Percentiles rank a stretch among this genome's conserved stretches.
Evolutionary conservation across 805 yeast species (phyloP).

Genomic region (Candida maltosa): DNA sequence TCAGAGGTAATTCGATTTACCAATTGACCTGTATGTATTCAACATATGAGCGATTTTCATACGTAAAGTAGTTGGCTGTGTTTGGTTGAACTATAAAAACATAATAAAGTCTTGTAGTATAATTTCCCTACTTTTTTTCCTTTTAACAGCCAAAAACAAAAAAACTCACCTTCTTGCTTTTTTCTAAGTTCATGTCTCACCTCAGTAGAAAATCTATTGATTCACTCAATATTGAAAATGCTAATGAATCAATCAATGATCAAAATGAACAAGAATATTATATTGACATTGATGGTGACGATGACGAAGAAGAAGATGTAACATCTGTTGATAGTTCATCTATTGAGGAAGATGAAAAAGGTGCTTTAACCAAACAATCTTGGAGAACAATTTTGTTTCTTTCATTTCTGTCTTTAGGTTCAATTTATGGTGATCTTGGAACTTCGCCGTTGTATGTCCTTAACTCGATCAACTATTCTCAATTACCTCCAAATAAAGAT

Average conservation of each 20-base stretch:
- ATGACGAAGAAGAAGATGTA: constrained; percentile 4
- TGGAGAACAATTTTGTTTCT: constrained; percentile 22
- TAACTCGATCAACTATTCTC: constrained; percentile 27
- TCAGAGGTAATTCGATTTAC: too few species aligned
- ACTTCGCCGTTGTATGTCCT: constrained; percentile 57
- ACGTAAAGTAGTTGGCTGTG: too few species aligned
- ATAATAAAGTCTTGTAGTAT: too few species aligned
- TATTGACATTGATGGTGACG: not conserved
- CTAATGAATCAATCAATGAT: constrained; percentile 4
- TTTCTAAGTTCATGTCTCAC: too few species aligned
- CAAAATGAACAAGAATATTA: constrained; percentile 5
- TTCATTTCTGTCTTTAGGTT: constrained; percentile 51
- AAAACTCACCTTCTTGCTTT: too few species aligned
- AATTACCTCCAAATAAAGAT: constrained; percentile 27
- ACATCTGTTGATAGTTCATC: constrained; percentile 4
- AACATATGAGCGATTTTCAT: too few species aligned
- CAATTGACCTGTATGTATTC: too few species aligned
- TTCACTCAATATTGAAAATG: constrained; percentile 1
- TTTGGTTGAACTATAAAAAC: too few species aligned
- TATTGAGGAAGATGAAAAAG: constrained; percentile 3
- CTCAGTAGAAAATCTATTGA: not conserved
- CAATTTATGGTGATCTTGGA: constrained; percentile 64
- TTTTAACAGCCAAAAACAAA: too few species aligned
- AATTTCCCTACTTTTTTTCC: too few species aligned
- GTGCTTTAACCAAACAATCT: constrained; percentile 11